phyloP scores from a whole-genome alignment of 2,329 filamentous ascomycete genomes.

The Fusarium burgessii region DNA sequence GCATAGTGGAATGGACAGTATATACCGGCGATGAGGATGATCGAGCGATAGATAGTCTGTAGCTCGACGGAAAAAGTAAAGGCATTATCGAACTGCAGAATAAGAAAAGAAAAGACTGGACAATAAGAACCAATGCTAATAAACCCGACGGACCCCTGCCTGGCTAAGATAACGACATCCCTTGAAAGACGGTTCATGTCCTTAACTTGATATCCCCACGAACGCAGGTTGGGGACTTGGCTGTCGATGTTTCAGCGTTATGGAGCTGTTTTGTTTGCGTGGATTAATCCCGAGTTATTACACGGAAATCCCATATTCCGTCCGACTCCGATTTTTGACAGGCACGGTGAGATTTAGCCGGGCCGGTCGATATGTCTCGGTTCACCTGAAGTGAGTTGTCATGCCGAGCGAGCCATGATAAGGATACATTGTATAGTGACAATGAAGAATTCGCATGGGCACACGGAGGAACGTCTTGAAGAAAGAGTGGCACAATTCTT shows the following conservation, averaged over 20 bases:
- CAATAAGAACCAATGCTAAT: background rate
- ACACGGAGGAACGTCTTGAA: background rate
- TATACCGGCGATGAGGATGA: background rate
- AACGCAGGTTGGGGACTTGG: background rate
- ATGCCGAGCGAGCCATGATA: constrained; percentile 11
- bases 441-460: background rate
- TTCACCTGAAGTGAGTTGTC: constrained; percentile 22
- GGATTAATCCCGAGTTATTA: background rate
- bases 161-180: constrained; percentile 1
- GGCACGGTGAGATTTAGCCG: constrained; percentile 5
- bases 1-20: background rate
- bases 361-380: constrained; percentile 15
- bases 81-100: constrained; percentile 2
- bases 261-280: background rate
- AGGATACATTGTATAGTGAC: constrained; percentile 6
- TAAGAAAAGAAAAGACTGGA: background rate
- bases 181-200: background rate
- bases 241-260: constrained; percentile 1
- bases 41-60: background rate
- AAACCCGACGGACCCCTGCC: background rate
- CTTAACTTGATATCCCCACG: constrained; percentile 4
- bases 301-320: constrained; percentile 1
- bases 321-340: constrained; percentile 12
- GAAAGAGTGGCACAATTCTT: background rate
- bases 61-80: constrained; percentile 8